A percentile compares a stretch with the other conserved stretches of the same genome.
These are phyloP conservation scores for Austroboletus niveus DNA, from an alignment of 1,284 basidiomycete genomes.

Conservation along the genomic window DNA sequence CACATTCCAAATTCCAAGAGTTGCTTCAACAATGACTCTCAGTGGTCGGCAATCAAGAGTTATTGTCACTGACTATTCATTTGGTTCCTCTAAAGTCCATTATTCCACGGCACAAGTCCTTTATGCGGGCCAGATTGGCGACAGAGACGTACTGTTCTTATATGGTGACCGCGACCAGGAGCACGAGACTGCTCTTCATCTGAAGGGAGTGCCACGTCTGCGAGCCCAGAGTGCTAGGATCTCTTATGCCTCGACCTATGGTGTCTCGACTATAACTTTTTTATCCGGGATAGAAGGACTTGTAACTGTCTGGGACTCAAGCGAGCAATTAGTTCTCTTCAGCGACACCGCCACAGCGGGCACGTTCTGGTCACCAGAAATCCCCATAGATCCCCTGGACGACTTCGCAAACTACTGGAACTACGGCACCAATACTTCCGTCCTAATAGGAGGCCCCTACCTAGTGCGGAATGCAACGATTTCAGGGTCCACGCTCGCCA, in stretches of 20 bases:
- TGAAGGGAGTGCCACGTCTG: constrained; percentile 46
- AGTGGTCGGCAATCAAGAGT: constrained; percentile 69
- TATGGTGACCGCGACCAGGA: constrained; percentile 58
- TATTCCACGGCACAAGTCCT: constrained; percentile 70
- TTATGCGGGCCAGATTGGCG: constrained; percentile 66
- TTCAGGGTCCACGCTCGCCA: constrained; percentile 37
- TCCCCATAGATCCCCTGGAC: constrained; percentile 29
- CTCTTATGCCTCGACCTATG: constrained; percentile 29
- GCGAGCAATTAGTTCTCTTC: constrained; percentile 63
- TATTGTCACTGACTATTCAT: constrained; percentile 64
- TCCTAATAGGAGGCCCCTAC: constrained; percentile 54
- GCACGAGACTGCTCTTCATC: constrained; percentile 54
- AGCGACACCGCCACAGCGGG: constrained; percentile 61
- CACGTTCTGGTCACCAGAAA: constrained; percentile 53
- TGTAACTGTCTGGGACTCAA: constrained; percentile 63
- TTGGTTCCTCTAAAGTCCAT: constrained; percentile 53
- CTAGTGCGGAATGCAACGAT: constrained; percentile 53
- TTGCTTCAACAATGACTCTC: constrained; percentile 53
- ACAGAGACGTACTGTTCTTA: constrained; percentile 66
- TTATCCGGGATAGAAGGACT: constrained; percentile 55
- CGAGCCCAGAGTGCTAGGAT: constrained; percentile 33
- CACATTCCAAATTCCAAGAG: constrained; percentile 51
- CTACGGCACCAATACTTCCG: constrained; percentile 50
- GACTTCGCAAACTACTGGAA: constrained; percentile 46
- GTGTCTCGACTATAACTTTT: constrained; percentile 45